Evolutionary conservation across 2,329 filamentous ascomycete species (phyloP).

Genomic region (Cordyceps fumosorosea): DNA sequence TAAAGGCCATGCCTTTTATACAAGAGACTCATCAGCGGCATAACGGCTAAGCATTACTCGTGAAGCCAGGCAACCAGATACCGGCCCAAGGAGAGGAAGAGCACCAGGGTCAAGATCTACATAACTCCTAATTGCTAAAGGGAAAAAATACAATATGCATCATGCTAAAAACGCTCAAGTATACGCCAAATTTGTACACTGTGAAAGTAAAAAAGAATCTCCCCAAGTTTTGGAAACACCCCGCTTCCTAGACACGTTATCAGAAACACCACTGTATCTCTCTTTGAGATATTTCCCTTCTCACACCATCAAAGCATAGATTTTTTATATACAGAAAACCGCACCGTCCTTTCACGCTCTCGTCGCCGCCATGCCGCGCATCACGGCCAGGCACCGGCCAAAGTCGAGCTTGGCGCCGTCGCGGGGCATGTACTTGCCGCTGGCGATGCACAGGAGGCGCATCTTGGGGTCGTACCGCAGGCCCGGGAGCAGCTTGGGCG

Average conservation of each 20-base stretch:
- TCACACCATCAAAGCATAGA: no score
- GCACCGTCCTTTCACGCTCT: background rate
- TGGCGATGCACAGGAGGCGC: conserved; percentile 89
- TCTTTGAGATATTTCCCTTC: background rate
- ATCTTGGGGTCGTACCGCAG: conserved; percentile 85
- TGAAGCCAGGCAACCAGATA: no score
- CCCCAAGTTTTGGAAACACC: background rate
- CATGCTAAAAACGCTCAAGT: background rate
- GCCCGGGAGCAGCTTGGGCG: conserved; percentile 83
- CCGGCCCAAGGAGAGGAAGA: no score
- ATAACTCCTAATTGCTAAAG: background rate
- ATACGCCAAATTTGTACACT: background rate
- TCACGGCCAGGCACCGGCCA: conserved; percentile 35
- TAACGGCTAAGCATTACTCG: no score
- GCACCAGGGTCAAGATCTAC: background rate
- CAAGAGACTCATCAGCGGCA: no score
- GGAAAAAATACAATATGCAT: background rate
- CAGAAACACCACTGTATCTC: background rate
- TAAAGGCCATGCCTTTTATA: no score
- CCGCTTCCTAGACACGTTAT: background rate
- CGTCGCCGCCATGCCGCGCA: conserved; percentile 29
- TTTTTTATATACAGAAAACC: background rate
- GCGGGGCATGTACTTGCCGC: conserved; percentile 65
- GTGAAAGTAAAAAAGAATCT: background rate
- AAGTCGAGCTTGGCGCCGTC: conserved; percentile 48